Evolutionary conservation across 176 grass and related monocot genomes (phyloP).

Genomic region (Ensete glaucum): DNA sequence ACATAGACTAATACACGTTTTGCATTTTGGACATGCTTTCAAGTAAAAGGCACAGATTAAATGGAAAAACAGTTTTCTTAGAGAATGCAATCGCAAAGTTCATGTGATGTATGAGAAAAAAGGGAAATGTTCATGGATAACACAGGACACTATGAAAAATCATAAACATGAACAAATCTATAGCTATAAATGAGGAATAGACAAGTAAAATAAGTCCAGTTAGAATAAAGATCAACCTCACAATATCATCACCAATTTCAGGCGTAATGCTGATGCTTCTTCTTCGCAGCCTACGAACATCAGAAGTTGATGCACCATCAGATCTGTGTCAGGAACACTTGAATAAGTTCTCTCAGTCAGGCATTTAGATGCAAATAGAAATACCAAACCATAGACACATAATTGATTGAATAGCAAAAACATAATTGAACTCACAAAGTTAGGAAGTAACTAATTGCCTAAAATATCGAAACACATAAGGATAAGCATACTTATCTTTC

Average conservation of each 20-base stretch:
- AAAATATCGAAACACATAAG: background rate
- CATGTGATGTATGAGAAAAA: background rate
- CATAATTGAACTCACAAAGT: too few species aligned
- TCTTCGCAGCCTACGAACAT: conserved; percentile 63
- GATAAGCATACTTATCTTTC: background rate
- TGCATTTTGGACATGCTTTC: too few species aligned
- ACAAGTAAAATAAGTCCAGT: background rate
- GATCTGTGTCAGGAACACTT: conserved; percentile 38
- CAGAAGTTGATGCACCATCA: conserved; percentile 58
- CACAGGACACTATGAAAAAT: background rate
- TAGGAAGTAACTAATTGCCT: too few species aligned
- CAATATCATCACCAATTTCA: conserved; percentile 98
- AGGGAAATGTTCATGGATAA: background rate
- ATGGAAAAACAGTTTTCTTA: too few species aligned
- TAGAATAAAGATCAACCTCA: conserved; percentile 54
- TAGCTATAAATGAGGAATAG: background rate
- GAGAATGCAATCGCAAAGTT: background rate
- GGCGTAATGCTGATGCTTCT: conserved; percentile 98
- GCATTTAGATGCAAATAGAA: background rate
- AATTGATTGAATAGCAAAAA: background rate
- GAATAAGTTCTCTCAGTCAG: background rate
- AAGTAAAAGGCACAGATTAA: too few species aligned
- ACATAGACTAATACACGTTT: too few species aligned
- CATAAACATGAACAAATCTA: background rate
- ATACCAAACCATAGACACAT: background rate